These are phyloP conservation scores for Torulaspora pretoriensis DNA, from an alignment of 1,139 yeast species.

Conservation along the genomic window DNA sequence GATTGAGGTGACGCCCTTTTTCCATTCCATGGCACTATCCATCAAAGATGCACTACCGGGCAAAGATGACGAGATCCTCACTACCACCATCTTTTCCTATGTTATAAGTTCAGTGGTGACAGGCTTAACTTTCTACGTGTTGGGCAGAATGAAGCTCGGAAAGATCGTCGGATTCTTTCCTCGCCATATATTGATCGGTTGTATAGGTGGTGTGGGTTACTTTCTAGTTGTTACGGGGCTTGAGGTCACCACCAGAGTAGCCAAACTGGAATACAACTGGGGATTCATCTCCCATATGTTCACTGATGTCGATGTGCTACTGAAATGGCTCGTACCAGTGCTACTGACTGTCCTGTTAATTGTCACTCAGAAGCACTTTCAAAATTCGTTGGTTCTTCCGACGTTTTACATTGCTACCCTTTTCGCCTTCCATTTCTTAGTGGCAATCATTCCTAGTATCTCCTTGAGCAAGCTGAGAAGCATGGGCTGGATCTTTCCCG, in stretches of 20 bases:
- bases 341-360: constrained; percentile 56
- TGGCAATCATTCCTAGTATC: constrained; percentile 63
- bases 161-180: constrained; percentile 92
- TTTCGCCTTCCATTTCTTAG: constrained; percentile 60
- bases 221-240: constrained; percentile 85
- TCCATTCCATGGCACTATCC: constrained; percentile 87
- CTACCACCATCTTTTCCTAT: constrained; percentile 84
- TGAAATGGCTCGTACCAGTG: constrained; percentile 75
- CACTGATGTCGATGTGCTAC: constrained; percentile 41
- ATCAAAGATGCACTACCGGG: constrained; percentile 57
- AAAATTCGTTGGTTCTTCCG: constrained; percentile 79
- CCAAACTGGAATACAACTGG: constrained; percentile 62
- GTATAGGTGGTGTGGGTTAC: constrained; percentile 98
- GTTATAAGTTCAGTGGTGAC: constrained; percentile 81
- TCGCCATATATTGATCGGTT: constrained; percentile 89
- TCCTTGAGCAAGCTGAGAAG: constrained; percentile 57
- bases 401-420: constrained; percentile 72
- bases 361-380: constrained; percentile 57
- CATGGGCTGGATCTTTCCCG: constrained; percentile 74
- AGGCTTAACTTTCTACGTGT: constrained; percentile 68
- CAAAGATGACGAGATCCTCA: constrained; percentile 57
- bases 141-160: constrained; percentile 80
- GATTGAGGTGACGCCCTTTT: constrained; percentile 97
- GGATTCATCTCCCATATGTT: constrained; percentile 51
- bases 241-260: constrained; percentile 80